Conservation (phyloP, 768 basidiomycete genomes). For the Fibroporia radiculosa region DNA sequence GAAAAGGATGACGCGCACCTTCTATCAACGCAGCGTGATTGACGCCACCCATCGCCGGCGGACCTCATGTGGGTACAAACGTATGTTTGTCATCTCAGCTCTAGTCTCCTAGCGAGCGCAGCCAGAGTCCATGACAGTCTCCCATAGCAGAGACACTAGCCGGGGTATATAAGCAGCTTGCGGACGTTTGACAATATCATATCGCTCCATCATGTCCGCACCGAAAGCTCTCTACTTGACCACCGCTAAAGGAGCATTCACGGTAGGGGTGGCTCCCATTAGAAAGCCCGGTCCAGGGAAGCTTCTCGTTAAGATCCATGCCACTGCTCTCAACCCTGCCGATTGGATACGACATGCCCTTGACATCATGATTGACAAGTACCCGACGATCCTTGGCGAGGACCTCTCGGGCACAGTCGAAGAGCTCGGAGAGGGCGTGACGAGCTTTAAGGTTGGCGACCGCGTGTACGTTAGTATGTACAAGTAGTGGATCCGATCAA, state of each 20-base stretch:
- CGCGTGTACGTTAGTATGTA: slow-evolving; percentile 26
- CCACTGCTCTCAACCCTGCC: slow-evolving; percentile 25
- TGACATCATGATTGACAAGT: slow-evolving; percentile 26
- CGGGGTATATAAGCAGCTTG: too few relatives aligned
- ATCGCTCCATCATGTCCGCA: slow-evolving; percentile 4
- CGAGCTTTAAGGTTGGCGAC: slow-evolving; percentile 29
- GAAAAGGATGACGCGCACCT: too few relatives aligned
- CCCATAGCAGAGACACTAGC: too few relatives aligned
- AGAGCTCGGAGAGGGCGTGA: slow-evolving; percentile 32
- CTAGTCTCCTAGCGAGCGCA: too few relatives aligned
- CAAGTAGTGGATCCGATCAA: too few relatives aligned
- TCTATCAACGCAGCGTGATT: too few relatives aligned
- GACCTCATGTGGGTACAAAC: too few relatives aligned
- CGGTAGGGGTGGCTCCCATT: slow-evolving; percentile 4
- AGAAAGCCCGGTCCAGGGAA: slow-evolving; percentile 15
- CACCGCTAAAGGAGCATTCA: slow-evolving; percentile 3
- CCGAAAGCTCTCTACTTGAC: slow-evolving; percentile 15
- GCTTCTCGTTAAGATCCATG: slow-evolving; percentile 21
- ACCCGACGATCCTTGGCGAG: slow-evolving; percentile 28
- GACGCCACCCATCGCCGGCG: too few relatives aligned
- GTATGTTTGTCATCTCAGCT: too few relatives aligned
- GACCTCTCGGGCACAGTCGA: slow-evolving; percentile 35
- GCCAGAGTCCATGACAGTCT: too few relatives aligned
- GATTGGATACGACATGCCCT: slow-evolving; percentile 27
- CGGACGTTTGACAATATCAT: too few relatives aligned